Evolutionary conservation across 345 rosid genomes (phyloP).

Genomic region (Eucalyptus globulus): DNA sequence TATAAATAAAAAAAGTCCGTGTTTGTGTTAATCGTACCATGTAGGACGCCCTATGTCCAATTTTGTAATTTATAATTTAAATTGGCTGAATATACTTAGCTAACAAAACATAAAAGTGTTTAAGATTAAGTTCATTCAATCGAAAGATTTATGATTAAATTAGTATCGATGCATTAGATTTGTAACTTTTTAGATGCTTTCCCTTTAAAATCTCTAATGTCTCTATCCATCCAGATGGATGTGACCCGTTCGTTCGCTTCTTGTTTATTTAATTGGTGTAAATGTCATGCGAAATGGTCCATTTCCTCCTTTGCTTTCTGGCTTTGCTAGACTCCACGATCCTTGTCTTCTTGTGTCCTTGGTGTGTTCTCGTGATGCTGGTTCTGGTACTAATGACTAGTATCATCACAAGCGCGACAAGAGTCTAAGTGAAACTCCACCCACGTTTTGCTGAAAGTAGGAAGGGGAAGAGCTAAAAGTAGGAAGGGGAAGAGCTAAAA

Average conservation of each 20-base stretch:
- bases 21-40: no score
- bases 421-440: neutral
- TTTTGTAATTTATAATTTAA: no score
- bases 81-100: rapidly evolving
- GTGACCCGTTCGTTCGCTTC: no score
- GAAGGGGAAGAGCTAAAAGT: no score
- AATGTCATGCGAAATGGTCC: neutral
- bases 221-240: no score
- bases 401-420: neutral
- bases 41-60: no score
- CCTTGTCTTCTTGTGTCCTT: neutral
- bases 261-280: no score
- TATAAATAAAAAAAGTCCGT: rapidly evolving
- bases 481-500: neutral
- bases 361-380: neutral
- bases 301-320: neutral
- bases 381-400: neutral
- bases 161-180: no score
- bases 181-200: no score
- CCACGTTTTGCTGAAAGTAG: neutral
- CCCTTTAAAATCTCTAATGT: neutral
- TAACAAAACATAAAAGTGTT: no score
- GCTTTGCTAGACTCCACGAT: neutral
- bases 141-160: no score
- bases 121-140: no score